Evolutionary conservation across 2,329 filamentous ascomycete species (phyloP), one percentile per base, ranked within the genome.

Genomic region (Cephalotrichum gorgonifer): DNA sequence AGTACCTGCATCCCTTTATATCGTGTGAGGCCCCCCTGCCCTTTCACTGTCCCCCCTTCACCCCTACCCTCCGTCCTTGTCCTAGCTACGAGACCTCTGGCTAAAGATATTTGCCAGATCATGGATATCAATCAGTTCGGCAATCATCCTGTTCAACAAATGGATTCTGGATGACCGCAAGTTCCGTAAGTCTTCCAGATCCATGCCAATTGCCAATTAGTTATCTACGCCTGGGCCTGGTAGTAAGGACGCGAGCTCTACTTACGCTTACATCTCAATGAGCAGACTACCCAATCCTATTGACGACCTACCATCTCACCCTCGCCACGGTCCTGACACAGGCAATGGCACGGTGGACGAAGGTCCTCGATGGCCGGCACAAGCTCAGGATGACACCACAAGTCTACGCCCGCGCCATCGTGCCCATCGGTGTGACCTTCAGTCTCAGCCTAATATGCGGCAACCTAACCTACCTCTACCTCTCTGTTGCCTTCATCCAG

Each of bases 111-210:
- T 23, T 20, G 9, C 25, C 47, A 54, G 53, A 17, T 50, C 52
- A 28, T 98, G 93, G 93, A 97, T 98, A 63, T 74, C 83, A 52
- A 76, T 96, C 66, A 95, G 88, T 62, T 95, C 89, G 41, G 88
- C 85, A 60, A 89, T 97, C 63, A 98, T 98, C 65, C 76, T 98
- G 54, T 97, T 96, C 84, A 97, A 98, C 83, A 98, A 98, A 80
- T 95, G 88, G 81, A 88, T 98, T 61, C 78, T 97, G 54, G 83
- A 91, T 61, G 90, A 85, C 35, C 77, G 85, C 54, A 78, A 87
- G 54, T 96, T 96, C 74, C 79, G 68, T 71, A 68, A 57, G 67
- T 46, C 31, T 39, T 6, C 7, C 30, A 15, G 20, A 9, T 3
- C n/a, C n/a, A n/a, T n/a, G n/a, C n/a, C n/a, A n/a, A n/a, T n/a